Evolutionary conservation across 2,329 filamentous ascomycete genomes (phyloP).

Genomic region (Neobulgaria alba): DNA sequence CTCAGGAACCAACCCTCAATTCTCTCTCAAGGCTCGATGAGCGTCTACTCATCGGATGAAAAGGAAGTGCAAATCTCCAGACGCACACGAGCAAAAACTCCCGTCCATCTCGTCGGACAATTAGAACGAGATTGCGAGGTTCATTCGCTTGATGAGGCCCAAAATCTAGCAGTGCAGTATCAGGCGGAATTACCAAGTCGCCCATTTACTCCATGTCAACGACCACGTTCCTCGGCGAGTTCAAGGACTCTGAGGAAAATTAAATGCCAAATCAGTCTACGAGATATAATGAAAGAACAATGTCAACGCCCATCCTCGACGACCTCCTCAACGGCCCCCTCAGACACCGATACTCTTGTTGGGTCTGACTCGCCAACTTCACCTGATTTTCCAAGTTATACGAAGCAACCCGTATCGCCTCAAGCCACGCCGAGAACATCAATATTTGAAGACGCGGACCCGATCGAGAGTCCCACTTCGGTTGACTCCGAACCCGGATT

Average conservation of each 20-base stretch:
- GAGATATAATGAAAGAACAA: slow-evolving; percentile 20
- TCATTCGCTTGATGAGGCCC: slow-evolving; percentile 13
- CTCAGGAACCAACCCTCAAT: slow-evolving; percentile 2
- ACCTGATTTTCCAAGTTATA: slow-evolving; percentile 4
- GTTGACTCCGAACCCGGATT: slow-evolving; percentile 19
- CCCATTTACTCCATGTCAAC: slow-evolving; percentile 4
- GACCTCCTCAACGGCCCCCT: slow-evolving; percentile 6
- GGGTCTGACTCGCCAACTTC: slow-evolving; percentile 14
- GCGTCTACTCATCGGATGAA: slow-evolving; percentile 6
- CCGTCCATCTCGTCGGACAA: slow-evolving; percentile 24
- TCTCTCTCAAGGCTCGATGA: slow-evolving; percentile 8
- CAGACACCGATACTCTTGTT: slow-evolving; percentile 19
- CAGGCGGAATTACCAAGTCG: slow-evolving; percentile 14
- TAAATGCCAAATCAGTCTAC: slow-evolving; percentile 24
- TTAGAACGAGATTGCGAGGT: slow-evolving; percentile 14
- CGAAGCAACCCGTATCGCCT: slow-evolving; percentile 1
- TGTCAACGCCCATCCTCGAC: slow-evolving; percentile 1
- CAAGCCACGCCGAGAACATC: background rate
- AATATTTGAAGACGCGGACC: background rate
- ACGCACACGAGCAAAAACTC: slow-evolving; percentile 21
- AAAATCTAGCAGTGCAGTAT: slow-evolving; percentile 20
- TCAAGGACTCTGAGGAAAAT: slow-evolving; percentile 20
- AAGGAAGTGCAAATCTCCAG: slow-evolving; percentile 5
- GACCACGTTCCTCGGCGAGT: background rate
- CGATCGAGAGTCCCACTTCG: background rate